phyloP scores from a whole-genome alignment of 257 asterid genomes.

The Przewalskia tangutica region DNA sequence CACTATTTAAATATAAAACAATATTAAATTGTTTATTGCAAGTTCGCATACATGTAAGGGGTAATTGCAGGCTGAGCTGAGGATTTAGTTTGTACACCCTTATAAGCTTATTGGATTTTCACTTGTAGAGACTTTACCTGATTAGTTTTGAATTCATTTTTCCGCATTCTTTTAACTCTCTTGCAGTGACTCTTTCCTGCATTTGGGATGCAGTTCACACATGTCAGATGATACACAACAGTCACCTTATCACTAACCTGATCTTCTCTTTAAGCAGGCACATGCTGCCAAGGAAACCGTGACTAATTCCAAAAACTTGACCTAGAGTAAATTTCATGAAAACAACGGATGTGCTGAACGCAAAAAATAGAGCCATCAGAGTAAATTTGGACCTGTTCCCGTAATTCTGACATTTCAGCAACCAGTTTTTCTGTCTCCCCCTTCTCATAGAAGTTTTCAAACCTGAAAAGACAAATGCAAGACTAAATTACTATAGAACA shows the following conservation, averaged over 20 bases:
- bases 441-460: slow-evolving; percentile 37
- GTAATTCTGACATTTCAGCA: slow-evolving; percentile 42
- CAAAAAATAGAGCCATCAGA: background rate
- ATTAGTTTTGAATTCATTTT: slow-evolving; percentile 35
- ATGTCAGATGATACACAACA: background rate
- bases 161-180: slow-evolving; percentile 34
- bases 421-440: slow-evolving; percentile 43
- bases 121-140: slow-evolving; percentile 20
- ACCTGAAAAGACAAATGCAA: slow-evolving; percentile 23
- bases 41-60: background rate
- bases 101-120: background rate
- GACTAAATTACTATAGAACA: background rate
- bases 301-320: slow-evolving; percentile 33
- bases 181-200: slow-evolving; percentile 32
- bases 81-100: background rate
- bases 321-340: slow-evolving; percentile 4
- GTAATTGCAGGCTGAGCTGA: background rate
- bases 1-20: background rate
- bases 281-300: slow-evolving; percentile 13
- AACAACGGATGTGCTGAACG: slow-evolving; percentile 9
- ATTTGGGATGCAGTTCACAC: slow-evolving; percentile 7
- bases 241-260: slow-evolving; percentile 16
- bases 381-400: slow-evolving; percentile 33
- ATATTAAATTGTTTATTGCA: background rate
- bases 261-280: slow-evolving; percentile 18